These are phyloP conservation scores for Xylaria nigripes DNA, from an alignment of 495 filamentous ascomycete species.

Conservation along the genomic window DNA sequence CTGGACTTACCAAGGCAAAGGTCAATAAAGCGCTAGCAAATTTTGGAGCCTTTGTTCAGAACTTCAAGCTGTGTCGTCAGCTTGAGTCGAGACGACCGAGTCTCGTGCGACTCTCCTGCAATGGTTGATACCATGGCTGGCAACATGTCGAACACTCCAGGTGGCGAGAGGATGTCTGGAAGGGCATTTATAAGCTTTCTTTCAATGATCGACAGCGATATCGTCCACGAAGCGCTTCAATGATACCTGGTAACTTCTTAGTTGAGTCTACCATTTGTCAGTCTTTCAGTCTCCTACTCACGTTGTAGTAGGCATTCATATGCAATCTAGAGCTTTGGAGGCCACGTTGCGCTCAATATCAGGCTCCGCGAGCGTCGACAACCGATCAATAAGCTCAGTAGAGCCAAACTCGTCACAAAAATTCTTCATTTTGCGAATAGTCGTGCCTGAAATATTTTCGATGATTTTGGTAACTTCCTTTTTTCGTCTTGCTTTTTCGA, in stretches of 20 bases:
- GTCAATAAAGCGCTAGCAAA: conserved; percentile 34
- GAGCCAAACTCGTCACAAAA: conserved; percentile 15
- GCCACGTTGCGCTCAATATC: conserved; percentile 38
- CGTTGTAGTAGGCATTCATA: conserved; percentile 48
- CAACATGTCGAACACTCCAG: conserved; percentile 38
- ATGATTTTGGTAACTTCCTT: conserved; percentile 19
- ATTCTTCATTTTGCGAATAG: neutral
- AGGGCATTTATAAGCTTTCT: conserved; percentile 43
- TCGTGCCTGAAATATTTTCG: conserved; percentile 20
- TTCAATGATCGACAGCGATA: conserved; percentile 48
- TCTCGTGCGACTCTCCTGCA: conserved; percentile 48
- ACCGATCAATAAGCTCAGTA: conserved; percentile 17
- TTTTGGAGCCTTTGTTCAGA: conserved; percentile 37
- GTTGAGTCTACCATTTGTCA: conserved; percentile 6
- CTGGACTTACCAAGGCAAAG: neutral
- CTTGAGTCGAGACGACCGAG: conserved; percentile 33
- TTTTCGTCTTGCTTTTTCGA: conserved; percentile 7
- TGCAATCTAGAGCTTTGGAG: conserved; percentile 39
- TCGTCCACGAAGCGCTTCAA: conserved; percentile 57
- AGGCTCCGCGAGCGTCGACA: conserved; percentile 21
- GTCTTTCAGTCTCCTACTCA: conserved; percentile 6
- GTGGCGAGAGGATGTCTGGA: conserved; percentile 34
- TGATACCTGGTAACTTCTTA: conserved; percentile 40
- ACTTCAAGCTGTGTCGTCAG: conserved; percentile 40
- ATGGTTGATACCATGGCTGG: conserved; percentile 36